These are phyloP conservation scores for Fonticula alba DNA, from an alignment of 78 protist genomes.

Conservation along the genomic window DNA sequence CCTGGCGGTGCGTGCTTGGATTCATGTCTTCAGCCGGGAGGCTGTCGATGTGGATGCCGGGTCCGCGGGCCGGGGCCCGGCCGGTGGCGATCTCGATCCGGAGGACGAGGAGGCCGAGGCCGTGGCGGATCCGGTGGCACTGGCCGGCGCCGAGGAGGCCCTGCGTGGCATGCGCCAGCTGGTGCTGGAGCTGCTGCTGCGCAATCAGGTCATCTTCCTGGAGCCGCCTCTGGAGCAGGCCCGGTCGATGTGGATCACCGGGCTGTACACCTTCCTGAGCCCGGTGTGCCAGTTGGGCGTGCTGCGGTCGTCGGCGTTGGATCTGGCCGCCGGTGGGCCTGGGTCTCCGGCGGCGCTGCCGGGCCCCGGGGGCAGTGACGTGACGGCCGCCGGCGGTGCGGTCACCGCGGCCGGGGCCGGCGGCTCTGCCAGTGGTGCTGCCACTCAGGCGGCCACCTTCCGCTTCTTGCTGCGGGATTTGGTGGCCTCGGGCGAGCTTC, in stretches of 20 bases:
- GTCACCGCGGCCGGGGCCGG: constrained; percentile 17
- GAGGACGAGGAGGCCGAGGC: not conserved
- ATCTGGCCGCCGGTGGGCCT: constrained; percentile 1
- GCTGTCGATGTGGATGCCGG: not conserved
- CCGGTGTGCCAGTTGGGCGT: not conserved
- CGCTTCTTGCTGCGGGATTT: too few species aligned
- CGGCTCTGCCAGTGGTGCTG: constrained; percentile 36
- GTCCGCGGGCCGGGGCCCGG: too few species aligned
- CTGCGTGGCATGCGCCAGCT: not conserved
- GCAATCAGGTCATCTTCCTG: constrained; percentile 40
- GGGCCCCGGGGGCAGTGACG: not conserved
- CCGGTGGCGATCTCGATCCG: not conserved
- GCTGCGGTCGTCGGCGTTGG: too few species aligned
- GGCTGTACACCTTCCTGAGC: constrained; percentile 37
- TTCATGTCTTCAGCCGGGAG: not conserved
- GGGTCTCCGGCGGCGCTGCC: not conserved
- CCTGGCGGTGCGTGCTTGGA: not conserved
- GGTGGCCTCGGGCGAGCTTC: not conserved
- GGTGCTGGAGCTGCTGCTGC: constrained; percentile 38
- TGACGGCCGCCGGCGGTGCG: constrained; percentile 21
- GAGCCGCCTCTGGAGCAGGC: constrained; percentile 68
- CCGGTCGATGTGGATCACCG: constrained; percentile 35
- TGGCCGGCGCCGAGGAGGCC: not conserved
- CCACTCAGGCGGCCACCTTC: too few species aligned
- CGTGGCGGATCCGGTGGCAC: not conserved